Evolutionary conservation across 768 basidiomycete species (phyloP).

Genomic region (Suillus hirtellus): DNA sequence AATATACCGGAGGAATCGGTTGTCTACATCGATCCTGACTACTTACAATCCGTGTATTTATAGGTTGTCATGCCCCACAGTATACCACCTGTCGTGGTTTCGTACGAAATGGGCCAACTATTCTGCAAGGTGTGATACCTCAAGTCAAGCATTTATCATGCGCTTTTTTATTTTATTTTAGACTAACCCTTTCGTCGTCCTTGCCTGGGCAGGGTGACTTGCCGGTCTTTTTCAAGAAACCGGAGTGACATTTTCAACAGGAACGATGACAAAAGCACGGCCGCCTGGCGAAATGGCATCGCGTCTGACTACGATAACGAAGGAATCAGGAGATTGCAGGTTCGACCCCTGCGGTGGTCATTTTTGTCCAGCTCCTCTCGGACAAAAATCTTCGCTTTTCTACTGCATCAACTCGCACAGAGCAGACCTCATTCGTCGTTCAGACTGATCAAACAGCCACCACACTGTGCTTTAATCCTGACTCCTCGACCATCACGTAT

Average conservation of each 20-base stretch:
- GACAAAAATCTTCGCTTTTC: neutral
- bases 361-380: conserved; percentile 8
- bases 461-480: neutral
- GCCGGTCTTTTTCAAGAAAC: neutral
- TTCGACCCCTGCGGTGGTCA: conserved; percentile 91
- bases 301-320: conserved; percentile 79
- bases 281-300: conserved; percentile 94
- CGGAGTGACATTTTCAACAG: neutral
- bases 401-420: neutral
- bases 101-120: neutral
- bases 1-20: neutral
- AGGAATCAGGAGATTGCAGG: conserved; percentile 89
- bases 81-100: neutral
- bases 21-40: neutral
- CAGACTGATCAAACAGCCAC: neutral
- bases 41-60: neutral
- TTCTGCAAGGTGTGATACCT: neutral
- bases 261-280: conserved; percentile 30
- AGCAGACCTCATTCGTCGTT: neutral
- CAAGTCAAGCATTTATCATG: neutral
- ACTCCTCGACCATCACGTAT: neutral
- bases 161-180: neutral
- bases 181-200: neutral
- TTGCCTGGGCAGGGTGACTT: neutral
- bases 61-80: neutral